phyloP scores from a whole-genome alignment of 2,329 filamentous ascomycete genomes.

The Sporothrix globosa region DNA sequence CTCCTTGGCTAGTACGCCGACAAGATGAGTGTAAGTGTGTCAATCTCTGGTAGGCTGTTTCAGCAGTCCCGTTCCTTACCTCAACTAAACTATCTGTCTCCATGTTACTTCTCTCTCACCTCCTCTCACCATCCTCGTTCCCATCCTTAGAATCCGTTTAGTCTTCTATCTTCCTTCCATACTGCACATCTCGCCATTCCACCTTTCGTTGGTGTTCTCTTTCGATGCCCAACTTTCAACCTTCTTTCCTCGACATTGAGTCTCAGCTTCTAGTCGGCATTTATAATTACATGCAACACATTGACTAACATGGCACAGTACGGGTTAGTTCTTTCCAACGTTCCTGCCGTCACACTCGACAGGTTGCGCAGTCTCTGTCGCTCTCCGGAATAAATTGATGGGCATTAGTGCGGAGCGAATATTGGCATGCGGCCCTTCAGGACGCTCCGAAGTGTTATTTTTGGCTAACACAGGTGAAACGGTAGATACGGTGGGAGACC shows the following conservation, averaged over 20 bases:
- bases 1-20: background rate
- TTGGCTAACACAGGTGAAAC: slow-evolving; percentile 41
- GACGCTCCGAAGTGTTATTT: background rate
- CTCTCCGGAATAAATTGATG: too few relatives aligned
- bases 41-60: slow-evolving; percentile 28
- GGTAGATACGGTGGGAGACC: slow-evolving; percentile 57
- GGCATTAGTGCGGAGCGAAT: background rate
- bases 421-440: background rate
- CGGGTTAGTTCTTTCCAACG: slow-evolving; percentile 51
- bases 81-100: background rate
- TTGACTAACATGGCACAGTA: slow-evolving; percentile 55
- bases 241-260: background rate
- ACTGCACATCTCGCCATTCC: background rate
- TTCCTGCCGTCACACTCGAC: background rate
- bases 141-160: background rate
- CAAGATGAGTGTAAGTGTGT: slow-evolving; percentile 35
- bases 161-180: background rate
- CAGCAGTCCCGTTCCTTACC: slow-evolving; percentile 20
- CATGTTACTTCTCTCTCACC: background rate
- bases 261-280: too few relatives aligned
- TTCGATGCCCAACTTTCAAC: background rate
- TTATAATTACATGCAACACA: background rate
- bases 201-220: background rate
- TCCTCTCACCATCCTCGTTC: slow-evolving; percentile 11
- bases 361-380: too few relatives aligned